Evolutionary conservation across 108 stramenopile species (phyloP).

Genomic region (Ochromonas danica): DNA sequence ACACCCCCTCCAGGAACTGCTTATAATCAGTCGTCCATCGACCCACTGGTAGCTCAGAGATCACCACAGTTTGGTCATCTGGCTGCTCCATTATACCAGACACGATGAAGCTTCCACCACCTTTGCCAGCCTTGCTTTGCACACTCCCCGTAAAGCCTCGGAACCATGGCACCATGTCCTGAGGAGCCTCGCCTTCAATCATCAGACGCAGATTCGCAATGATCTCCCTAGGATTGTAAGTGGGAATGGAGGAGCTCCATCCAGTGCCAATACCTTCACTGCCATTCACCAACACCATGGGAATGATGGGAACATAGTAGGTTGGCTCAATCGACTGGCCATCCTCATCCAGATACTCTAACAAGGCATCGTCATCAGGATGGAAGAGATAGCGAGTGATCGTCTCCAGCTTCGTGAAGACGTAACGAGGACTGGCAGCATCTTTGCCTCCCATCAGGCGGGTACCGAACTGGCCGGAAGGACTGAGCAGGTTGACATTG

Average conservation of each 20-base stretch:
- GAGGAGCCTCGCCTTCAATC: constrained; percentile 59
- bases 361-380: constrained; percentile 92
- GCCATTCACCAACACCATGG: constrained; percentile 66
- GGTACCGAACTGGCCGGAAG: constrained; percentile 97
- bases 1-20: constrained; percentile 52
- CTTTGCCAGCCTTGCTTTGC: constrained; percentile 33
- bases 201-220: constrained; percentile 78
- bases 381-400: constrained; percentile 92
- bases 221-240: constrained; percentile 79
- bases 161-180: constrained; percentile 72
- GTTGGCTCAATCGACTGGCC: constrained; percentile 92
- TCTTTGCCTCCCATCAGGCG: constrained; percentile 92
- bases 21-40: constrained; percentile 98
- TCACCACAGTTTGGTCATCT: constrained; percentile 73
- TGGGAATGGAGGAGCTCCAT: constrained; percentile 73
- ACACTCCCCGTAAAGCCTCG: constrained; percentile 67
- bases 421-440: constrained; percentile 93
- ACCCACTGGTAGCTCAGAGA: constrained; percentile 91
- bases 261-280: constrained; percentile 98
- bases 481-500: constrained; percentile 92
- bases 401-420: constrained; percentile 91
- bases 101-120: constrained; percentile 24
- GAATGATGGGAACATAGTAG: constrained; percentile 87
- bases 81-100: constrained; percentile 30
- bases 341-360: constrained; percentile 90